Conservation (phyloP, 192 early-diverging fungal species). For the Coemansia sp. region DNA sequence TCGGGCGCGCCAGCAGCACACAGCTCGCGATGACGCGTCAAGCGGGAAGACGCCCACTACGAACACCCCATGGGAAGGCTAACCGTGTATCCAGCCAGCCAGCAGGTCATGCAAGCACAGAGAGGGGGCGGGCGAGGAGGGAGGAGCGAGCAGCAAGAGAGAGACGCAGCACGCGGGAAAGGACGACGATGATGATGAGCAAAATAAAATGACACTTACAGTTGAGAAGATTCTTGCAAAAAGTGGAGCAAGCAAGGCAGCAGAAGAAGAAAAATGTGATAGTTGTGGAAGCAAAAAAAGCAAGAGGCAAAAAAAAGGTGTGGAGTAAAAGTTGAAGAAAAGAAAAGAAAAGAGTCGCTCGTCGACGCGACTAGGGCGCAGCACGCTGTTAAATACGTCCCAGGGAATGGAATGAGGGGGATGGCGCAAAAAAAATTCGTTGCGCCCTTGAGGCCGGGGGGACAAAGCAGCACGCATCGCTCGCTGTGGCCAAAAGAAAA, state of each 20-base stretch:
- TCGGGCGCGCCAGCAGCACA: not conserved
- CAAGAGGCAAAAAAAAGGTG: slow-evolving; percentile 19
- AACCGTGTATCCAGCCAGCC: not conserved
- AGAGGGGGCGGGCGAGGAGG: not conserved
- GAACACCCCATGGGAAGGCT: not conserved
- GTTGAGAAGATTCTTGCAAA: slow-evolving; percentile 4
- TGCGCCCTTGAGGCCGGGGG: not conserved
- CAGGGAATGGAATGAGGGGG: slow-evolving; percentile 10
- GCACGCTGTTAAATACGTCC: slow-evolving; percentile 35
- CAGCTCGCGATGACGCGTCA: not conserved
- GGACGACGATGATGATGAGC: not conserved
- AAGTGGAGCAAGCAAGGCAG: slow-evolving; percentile 16
- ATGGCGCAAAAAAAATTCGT: slow-evolving; percentile 17
- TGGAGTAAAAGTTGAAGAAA: slow-evolving; percentile 13
- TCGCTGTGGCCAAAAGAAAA: not conserved
- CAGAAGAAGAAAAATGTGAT: slow-evolving; percentile 16
- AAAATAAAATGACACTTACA: slow-evolving; percentile 18
- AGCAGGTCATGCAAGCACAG: not conserved
- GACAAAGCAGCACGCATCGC: not conserved
- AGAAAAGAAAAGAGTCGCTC: slow-evolving; percentile 10
- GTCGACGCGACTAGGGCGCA: slow-evolving; percentile 23
- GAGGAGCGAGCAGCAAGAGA: not conserved
- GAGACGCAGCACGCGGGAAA: not conserved
- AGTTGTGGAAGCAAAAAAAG: slow-evolving; percentile 20
- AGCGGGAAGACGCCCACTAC: not conserved